These are phyloP conservation scores for Cotoneaster glaucophyllus DNA, from an alignment of 306 rosid species.

Conservation along the genomic window DNA sequence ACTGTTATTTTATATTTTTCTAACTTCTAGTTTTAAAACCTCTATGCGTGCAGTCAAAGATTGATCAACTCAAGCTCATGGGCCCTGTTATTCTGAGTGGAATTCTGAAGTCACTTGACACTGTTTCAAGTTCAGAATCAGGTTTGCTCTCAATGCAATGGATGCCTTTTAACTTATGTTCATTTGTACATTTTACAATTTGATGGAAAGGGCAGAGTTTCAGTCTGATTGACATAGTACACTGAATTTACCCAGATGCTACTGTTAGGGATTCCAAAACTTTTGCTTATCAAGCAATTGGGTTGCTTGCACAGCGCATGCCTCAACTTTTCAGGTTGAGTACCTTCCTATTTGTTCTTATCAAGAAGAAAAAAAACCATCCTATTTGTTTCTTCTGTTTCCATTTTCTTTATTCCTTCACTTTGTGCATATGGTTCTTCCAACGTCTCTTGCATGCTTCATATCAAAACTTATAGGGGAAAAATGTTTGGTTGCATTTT, in stretches of 20 bases:
- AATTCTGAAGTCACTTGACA: slow-evolving; percentile 87
- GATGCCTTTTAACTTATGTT: slow-evolving; percentile 2
- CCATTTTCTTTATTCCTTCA: background rate
- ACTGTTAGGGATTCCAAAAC: slow-evolving; percentile 69
- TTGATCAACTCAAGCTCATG: slow-evolving; percentile 82
- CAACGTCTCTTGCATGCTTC: background rate
- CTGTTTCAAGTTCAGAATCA: slow-evolving; percentile 56
- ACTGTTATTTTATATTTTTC: background rate
- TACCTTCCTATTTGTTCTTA: background rate
- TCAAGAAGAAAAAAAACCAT: background rate
- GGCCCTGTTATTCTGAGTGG: slow-evolving; percentile 91
- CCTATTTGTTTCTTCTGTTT: slow-evolving; percentile 8
- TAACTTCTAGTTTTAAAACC: slow-evolving; percentile 9
- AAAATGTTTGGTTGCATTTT: slow-evolving; percentile 1
- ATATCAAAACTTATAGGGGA: background rate
- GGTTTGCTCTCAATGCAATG: slow-evolving; percentile 37
- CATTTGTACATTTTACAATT: slow-evolving; percentile 8
- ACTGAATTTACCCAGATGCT: slow-evolving; percentile 50
- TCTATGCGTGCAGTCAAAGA: slow-evolving; percentile 58
- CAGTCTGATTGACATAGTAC: slow-evolving; percentile 13
- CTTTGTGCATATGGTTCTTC: background rate
- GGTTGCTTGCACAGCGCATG: slow-evolving; percentile 82
- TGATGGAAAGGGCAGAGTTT: slow-evolving; percentile 1
- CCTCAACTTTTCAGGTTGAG: slow-evolving; percentile 88
- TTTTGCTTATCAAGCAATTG: slow-evolving; percentile 90